Base-by-base conservation (phyloP, 257 asterid species). In the Thymus mandschuricus region DNA sequence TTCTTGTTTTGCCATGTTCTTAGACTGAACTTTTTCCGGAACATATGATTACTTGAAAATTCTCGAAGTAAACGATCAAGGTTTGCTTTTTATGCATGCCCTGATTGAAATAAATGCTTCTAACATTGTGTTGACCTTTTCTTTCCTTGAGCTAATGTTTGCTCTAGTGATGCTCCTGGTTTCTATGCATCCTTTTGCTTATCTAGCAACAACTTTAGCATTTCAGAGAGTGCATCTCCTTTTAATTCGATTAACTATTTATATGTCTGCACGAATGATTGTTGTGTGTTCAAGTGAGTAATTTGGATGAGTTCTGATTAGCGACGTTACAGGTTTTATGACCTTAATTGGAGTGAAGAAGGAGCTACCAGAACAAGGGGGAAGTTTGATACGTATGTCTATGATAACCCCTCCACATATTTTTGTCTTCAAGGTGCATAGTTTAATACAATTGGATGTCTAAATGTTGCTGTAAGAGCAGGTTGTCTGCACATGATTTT, bases 301-400 rank as follows among this genome's bases (percentile, higher is more conserved):
- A 59, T 48, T 54, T 29, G 74, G 60, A 58, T 62, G 38, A 74
- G 43, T 41, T 77, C 52, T 41, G 29, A 59, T 54, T 69, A 58
- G 68, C 74, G 54, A 43, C 5, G 63, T 64, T 69, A 45, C 81
- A 87, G 93, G 78, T 87, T 79, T 68, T 87, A 88, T 90, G 93
- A 87, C 75, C 86, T 85, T 70, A 84, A 85, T 44, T 87, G 90
- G 93, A 87, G 90, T 57, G 86, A 79, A 70, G 80, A 81, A 40
- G 93, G 88, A 48, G 80, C 80, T 74, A 21, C 80, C 11, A 82
- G 80, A 69, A 87, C 82, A 65, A 82, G 82, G 71, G 89, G 89
- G 69, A 67, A 85, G 76, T 87, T 87, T 69, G 93, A 87, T 66
- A 79, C 80, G 93, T 85, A 80, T 33, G 82, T 50, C 77, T 41